Base-by-base conservation (phyloP, 2,329 filamentous ascomycete genomes). In the Mycosphaerella sp. region DNA sequence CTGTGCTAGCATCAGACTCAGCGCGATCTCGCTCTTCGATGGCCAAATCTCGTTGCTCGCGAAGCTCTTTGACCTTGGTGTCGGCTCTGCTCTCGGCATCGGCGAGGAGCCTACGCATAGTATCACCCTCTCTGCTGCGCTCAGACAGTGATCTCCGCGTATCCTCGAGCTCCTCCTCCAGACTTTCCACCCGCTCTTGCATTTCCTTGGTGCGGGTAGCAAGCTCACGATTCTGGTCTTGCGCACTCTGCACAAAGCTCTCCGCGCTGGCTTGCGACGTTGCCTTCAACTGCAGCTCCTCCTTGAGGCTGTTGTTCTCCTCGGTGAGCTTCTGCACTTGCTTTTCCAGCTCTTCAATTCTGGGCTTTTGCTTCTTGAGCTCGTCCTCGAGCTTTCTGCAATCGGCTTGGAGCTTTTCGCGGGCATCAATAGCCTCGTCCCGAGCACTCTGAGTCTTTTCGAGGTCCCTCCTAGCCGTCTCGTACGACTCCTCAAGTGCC, bases 1-100 rank as follows among this genome's bases (percentile, higher is more conserved):
- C 79, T 0, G 84, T 86, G 64, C 83, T 89, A 2, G 89, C 84
- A 72, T 97, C 91, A 59, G 97, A 91, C 71, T 98, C 92, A 2
- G 90, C 85, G 2, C 89, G 83, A 68, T 98, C 93, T 14, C 93
- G 83, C 70, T 98, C 93, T 69, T 96, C 91, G n/a, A 95, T 80
- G 0, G 91, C 91, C 1, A 87, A 78, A 65, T 97, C 92, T 79
- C 97, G 85, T 2, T 86, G 83, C 54, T 89, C 84, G 51, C 89
- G 86, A 84, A 95, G 93, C 60, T 97, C 92, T 29, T 89, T 84
- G 14, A 95, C 81, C 66, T 89, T 87, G 56, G 77, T 77, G 61
- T 97, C 91, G 1, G 91, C 84, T 8, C 88, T 80, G 56, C 86
- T 82, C 69, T 97, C 89, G 7, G 91, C 88, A 61, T 97, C 92